Conservation (phyloP, 2,329 filamentous ascomycete species). For the Bipolaris bicolor region DNA sequence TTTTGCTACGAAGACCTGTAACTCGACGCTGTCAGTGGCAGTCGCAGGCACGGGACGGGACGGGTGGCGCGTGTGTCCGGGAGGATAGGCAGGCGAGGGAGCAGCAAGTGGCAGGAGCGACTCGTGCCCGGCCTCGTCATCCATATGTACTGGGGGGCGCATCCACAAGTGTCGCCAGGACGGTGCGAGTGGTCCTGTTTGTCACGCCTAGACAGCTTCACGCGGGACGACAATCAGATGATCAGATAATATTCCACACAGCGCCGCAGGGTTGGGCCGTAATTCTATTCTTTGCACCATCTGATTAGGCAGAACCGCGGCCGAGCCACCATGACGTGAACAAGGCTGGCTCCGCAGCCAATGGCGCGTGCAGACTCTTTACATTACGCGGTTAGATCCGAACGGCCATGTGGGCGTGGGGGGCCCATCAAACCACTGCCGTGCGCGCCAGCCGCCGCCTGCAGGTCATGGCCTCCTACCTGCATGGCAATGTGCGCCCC, state of each 20-base stretch:
- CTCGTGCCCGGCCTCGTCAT: conserved; percentile 22
- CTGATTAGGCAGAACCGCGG: conserved; percentile 28
- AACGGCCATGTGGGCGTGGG: not conserved
- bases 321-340: conserved; percentile 6
- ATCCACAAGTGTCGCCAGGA: conserved; percentile 28
- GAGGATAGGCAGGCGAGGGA: conserved; percentile 29
- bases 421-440: not conserved
- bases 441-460: too few relatives aligned
- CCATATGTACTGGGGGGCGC: conserved; percentile 35
- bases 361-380: not conserved
- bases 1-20: conserved; percentile 36
- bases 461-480: too few relatives aligned
- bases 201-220: conserved; percentile 32
- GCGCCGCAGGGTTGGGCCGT: conserved; percentile 11
- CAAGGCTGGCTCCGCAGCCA: not conserved
- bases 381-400: not conserved
- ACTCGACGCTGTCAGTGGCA: conserved; percentile 41
- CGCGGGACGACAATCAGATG: conserved; percentile 29
- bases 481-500: too few relatives aligned
- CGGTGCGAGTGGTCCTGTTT: conserved; percentile 27
- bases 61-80: conserved; percentile 29
- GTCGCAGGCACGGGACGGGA: conserved; percentile 26
- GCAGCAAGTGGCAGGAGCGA: conserved; percentile 23
- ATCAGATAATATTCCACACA: conserved; percentile 29
- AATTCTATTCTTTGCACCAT: conserved; percentile 10